phyloP scores from a whole-genome alignment of 2,329 filamentous ascomycete genomes.

The Trichoderma aggressivum region DNA sequence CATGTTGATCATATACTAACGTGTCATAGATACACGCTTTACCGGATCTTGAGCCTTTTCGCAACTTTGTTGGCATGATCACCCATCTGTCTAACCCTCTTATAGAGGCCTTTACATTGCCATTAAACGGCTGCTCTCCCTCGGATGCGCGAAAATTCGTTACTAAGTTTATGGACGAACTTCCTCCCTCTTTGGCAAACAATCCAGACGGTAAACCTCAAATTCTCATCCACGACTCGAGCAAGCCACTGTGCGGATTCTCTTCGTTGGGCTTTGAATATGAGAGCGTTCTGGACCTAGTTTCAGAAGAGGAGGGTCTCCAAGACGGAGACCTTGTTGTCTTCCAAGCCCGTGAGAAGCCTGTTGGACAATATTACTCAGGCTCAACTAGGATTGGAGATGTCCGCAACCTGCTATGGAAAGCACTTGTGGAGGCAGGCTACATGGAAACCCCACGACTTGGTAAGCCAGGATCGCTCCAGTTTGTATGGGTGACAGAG shows the following conservation, averaged over 20 bases:
- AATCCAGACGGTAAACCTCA: constrained; percentile 78
- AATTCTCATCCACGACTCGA: constrained; percentile 70
- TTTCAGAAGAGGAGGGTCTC: constrained; percentile 42
- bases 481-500: constrained; percentile 80
- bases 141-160: constrained; percentile 61
- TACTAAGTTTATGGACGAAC: constrained; percentile 64
- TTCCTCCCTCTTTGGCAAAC: constrained; percentile 56
- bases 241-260: constrained; percentile 72
- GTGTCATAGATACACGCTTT: constrained; percentile 58
- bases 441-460: constrained; percentile 47
- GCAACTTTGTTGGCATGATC: constrained; percentile 72
- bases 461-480: constrained; percentile 45
- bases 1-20: constrained; percentile 13
- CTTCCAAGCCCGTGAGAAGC: constrained; percentile 71
- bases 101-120: constrained; percentile 72
- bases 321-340: constrained; percentile 70
- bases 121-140: constrained; percentile 50
- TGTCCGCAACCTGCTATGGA: constrained; percentile 67
- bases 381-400: constrained; percentile 72
- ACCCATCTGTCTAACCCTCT: constrained; percentile 63
- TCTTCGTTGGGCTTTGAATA: constrained; percentile 67
- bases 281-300: constrained; percentile 50
- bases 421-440: constrained; percentile 60
- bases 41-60: constrained; percentile 52
- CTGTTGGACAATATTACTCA: constrained; percentile 49